Percentiles rank a stretch among this genome's conserved stretches.
These are phyloP conservation scores for Dactylellina cionopaga DNA, from an alignment of 2,329 filamentous ascomycete genomes.

Conservation along the genomic window DNA sequence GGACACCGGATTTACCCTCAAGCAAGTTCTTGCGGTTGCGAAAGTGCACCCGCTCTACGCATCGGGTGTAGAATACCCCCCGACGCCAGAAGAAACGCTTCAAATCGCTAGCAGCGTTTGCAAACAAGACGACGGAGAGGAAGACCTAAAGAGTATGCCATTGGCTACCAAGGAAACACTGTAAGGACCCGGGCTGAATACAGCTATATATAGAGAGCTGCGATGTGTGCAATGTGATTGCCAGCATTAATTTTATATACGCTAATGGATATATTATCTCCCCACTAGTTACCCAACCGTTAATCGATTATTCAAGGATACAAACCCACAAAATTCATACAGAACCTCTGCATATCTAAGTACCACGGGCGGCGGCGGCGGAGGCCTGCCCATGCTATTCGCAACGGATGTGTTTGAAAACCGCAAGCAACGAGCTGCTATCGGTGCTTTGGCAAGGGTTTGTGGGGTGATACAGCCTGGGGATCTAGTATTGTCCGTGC, in stretches of 20 bases:
- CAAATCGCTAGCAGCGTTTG: conserved; percentile 7
- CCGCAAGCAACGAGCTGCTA: conserved; percentile 60
- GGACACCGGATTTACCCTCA: conserved; percentile 33
- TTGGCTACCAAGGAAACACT: conserved; percentile 26
- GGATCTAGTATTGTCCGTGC: conserved; percentile 62
- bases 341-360: conserved; percentile 61
- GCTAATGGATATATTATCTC: neutral
- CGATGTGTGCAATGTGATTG: neutral
- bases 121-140: neutral
- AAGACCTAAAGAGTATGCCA: conserved; percentile 18
- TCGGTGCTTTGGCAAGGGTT: conserved; percentile 59
- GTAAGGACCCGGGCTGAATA: conserved; percentile 10
- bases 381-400: conserved; percentile 60
- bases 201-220: neutral
- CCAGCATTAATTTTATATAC: neutral
- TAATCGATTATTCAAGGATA: conserved; percentile 60
- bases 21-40: conserved; percentile 38
- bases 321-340: conserved; percentile 56
- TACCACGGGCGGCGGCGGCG: conserved; percentile 60
- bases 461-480: conserved; percentile 58
- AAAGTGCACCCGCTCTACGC: conserved; percentile 39
- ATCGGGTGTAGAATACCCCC: conserved; percentile 29
- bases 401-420: conserved; percentile 62
- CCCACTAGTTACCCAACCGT: conserved; percentile 60
- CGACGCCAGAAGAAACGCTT: conserved; percentile 13